Base-by-base conservation (phyloP, 2,329 filamentous ascomycete species). In the Chrysoporthe puriensis region DNA sequence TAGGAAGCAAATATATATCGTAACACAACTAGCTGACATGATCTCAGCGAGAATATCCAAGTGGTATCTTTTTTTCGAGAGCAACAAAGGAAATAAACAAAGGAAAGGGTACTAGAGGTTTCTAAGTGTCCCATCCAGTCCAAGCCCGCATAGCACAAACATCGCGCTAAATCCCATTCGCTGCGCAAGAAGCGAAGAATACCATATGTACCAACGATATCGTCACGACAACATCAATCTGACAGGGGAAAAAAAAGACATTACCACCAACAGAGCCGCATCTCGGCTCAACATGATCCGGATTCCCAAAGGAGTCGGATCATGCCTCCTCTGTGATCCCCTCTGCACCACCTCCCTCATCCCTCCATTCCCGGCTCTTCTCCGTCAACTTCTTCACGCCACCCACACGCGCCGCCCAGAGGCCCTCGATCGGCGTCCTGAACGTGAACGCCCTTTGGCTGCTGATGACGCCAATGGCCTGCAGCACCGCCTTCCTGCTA, bases 391-490 rank as follows among this genome's bases (percentile, higher is more conserved):
- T 86, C 79, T 91, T 94, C 71, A 98, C 88, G 34, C 96, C 96
- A 16, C 85, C 80, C 26, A 98, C 91, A 48, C 96, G 88, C 52
- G 87, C 87, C 1, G 96, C 94, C 94, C 95, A 98, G 42, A 98
- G 85, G 43, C 89, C 88, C 82, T 99, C 96, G 6, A 95, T 91
- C 0, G 93, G 89, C 2, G 94, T 96, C 63, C 95, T 89, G 85
- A 95, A 97, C 0, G 96, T 98, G 77, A 95, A 97, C 13, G 91
- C 94, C 59, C 96, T 88, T 80, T 99, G 96, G 7, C 92, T 96
- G 75, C 92, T 96, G 73, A 99, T 97, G 70, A 98, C 94, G 7
- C 96, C 95, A 72, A 99, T 98, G 18, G 94, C 93, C 78, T 99
- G 96, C 34, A 99, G 84, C 2, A 99, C 94, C 4, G 95, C 93